Evolutionary conservation across 2,329 filamentous ascomycete species (phyloP), one percentile per base, ranked within the genome.

Genomic region (Alternaria angustiovoidea): DNA sequence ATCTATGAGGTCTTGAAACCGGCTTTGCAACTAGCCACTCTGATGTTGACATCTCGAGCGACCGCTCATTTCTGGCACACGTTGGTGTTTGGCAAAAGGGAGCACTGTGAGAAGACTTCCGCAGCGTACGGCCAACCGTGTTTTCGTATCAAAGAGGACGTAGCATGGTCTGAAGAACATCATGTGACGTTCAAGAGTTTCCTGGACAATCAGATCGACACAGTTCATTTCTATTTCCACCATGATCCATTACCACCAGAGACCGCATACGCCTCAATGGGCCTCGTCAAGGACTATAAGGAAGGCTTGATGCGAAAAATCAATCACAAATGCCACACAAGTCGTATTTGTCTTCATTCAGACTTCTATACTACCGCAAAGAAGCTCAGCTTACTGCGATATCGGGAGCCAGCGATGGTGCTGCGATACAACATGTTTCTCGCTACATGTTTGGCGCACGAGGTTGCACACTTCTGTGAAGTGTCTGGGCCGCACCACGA

Each of bases 321-420:
- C 16, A 69, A 74, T 34, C 66, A 74, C 44, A 78, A 77, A 39
- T 78, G 76, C 51, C 78, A 76, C 41, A 75, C 71, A 6, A 75
- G 73, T 56, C 69, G 73, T n/a, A 78, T 80, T 28, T 76, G 76
- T 51, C 62, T 80, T 2, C 77, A 79, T 54, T 74, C 77, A 6
- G 78, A 79, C 56, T 79, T 80, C 51, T 79, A 79, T 46, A 79
- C 77, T 11, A 78, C 76, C 2, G 78, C 78, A 11, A 78, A 77
- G 63, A 78, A 77, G 51, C 67, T 79, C 16, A 78, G 75, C 54
- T 18, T 77, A 1, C 42, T 79, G 28, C 72, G 70, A 38, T 79
- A 75, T 56, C 74, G 75, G 16, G 77, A 80, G 34, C 77, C 76
- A 7, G 77, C 75, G 4, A 78, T 79, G 77, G 77, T 80, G 0